Conservation (phyloP, 441 rosid genomes). For the Erodium chrysanthum region DNA sequence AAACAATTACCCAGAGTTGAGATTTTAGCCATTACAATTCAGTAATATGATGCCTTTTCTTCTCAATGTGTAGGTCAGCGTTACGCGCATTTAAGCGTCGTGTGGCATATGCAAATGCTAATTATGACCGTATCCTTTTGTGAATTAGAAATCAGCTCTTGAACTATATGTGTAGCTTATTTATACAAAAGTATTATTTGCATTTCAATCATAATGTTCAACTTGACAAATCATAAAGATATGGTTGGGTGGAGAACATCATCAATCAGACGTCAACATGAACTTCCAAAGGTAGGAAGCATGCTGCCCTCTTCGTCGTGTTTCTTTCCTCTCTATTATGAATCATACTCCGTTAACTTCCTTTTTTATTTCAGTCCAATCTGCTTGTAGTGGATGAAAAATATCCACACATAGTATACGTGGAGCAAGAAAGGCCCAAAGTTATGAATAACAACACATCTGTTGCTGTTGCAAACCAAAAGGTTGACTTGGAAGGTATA, state of each 20-base stretch:
- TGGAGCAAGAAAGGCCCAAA: conserved; percentile 32
- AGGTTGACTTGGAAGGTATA: conserved; percentile 64
- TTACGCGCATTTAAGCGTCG: conserved; percentile 72
- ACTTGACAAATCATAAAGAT: conserved; percentile 45
- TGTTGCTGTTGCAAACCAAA: conserved; percentile 26
- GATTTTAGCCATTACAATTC: conserved; percentile 13
- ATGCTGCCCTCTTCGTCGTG: too few species aligned
- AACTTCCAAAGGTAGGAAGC: conserved; percentile 59
- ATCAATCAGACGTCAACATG: conserved; percentile 72
- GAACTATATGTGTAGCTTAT: conserved; percentile 12
- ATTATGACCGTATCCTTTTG: conserved; percentile 74
- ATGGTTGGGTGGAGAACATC: conserved; percentile 96
- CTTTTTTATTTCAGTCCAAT: conserved; percentile 44
- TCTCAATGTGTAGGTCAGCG: conserved; percentile 53
- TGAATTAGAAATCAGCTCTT: conserved; percentile 8
- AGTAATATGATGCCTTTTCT: conserved; percentile 15
- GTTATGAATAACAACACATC: conserved; percentile 21
- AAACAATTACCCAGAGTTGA: conserved; percentile 11
- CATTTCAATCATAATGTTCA: conserved; percentile 16
- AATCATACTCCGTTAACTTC: too few species aligned
- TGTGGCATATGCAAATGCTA: conserved; percentile 83
- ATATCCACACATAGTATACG: conserved; percentile 68
- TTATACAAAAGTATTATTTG: conserved; percentile 12
- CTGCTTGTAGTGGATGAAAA: conserved; percentile 49
- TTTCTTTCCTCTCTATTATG: too few species aligned